These are phyloP conservation scores for Wickerhamiella australiensis DNA, from an alignment of 805 yeast species.

Conservation along the genomic window DNA sequence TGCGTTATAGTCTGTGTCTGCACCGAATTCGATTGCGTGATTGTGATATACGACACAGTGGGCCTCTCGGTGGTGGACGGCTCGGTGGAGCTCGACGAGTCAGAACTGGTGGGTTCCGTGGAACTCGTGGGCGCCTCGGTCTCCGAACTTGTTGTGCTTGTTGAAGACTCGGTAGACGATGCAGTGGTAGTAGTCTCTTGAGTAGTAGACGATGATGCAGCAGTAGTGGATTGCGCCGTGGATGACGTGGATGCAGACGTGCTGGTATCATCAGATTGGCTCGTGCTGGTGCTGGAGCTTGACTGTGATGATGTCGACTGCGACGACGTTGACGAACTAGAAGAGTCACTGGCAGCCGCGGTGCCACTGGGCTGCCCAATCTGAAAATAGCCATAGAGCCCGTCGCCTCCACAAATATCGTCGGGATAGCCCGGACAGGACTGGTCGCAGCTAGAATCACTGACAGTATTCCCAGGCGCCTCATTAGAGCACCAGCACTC, in stretches of 20 bases:
- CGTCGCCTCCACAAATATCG: constrained; percentile 36
- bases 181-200: neutral
- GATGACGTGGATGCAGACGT: constrained; percentile 10
- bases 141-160: constrained; percentile 3
- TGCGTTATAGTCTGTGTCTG: constrained; percentile 20
- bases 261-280: constrained; percentile 2
- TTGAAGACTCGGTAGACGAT: neutral
- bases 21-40: constrained; percentile 17
- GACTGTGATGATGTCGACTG: constrained; percentile 6
- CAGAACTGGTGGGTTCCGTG: constrained; percentile 4
- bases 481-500: constrained; percentile 52
- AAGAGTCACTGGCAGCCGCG: constrained; percentile 10
- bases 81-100: constrained; percentile 4
- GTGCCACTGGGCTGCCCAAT: constrained; percentile 30
- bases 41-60: constrained; percentile 22
- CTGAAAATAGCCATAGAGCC: constrained; percentile 44
- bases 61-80: constrained; percentile 11
- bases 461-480: constrained; percentile 35
- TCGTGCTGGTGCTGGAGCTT: neutral
- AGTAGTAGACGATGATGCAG: neutral
- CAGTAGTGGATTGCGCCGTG: neutral
- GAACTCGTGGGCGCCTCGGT: neutral
- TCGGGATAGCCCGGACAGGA: constrained; percentile 36
- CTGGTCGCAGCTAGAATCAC: constrained; percentile 27
- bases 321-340: constrained; percentile 6